Base-by-base conservation (phyloP, 192 early-diverging fungal species). In the Coemansia sp. region DNA sequence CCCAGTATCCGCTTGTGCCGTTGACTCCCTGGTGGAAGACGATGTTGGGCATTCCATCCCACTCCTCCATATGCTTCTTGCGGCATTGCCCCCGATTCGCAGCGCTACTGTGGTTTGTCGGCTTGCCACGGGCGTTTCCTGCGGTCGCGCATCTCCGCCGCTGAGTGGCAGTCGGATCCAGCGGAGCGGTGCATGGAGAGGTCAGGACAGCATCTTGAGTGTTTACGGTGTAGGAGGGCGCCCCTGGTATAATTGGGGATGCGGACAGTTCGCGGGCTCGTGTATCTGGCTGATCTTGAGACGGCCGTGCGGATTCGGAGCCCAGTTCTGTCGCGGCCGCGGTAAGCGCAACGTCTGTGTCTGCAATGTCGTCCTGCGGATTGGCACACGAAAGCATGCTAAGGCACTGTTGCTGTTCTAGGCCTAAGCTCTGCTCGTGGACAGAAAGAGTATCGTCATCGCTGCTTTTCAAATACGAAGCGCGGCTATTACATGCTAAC, bases 1-100 rank as follows among this genome's bases (percentile, higher is more conserved):
- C 76, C 76, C 76, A 79, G 58, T 79, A 79, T 0, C 71, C 70
- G 17, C 59, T 23, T 15, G 76, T 74, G 35, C 68, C 62, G 53
- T 79, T 79, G 29, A 59, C 59, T 19, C 76, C 65, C 17, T 22
- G 63, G 54, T 73, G 70, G 35, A 42, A 79, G 19, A 71, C 54
- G 19, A 79, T 69, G 13, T 70, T 67, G 14, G 68, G 71, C 63
- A 73, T 79, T 3, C 68, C 71, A 3, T 54, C 57, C 71, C 67
- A 70, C 23, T 67, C 20, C 2, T 38, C 59, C 68, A 79, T 79
- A 36, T 71, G 67, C 20, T 70, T 67, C 13, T 42, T 61, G 11
- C 20, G 29, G 36, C 33, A 54, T 25, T 52, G 49, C 49, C 23
- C 22, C 23, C 14, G 49, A 9, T 7, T 11, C 3, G 49, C 22